Conservation (phyloP, 2,329 filamentous ascomycete genomes). For the Pseudogymnoascus sp. region DNA sequence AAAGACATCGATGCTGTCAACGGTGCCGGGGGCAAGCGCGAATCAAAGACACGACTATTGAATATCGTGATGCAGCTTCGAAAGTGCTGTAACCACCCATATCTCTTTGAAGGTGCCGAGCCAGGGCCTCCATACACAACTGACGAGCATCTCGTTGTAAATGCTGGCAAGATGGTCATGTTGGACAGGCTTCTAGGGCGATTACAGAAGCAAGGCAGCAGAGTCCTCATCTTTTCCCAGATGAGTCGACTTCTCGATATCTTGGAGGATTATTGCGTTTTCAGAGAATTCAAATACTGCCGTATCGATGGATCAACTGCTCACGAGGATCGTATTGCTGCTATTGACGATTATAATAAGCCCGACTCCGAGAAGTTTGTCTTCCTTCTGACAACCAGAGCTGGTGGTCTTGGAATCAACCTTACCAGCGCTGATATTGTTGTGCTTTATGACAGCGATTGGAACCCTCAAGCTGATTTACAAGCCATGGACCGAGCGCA, state of each 20-base stretch:
- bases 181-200: constrained; percentile 83
- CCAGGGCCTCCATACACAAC: constrained; percentile 96
- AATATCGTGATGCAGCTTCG: constrained; percentile 99
- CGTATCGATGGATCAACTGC: constrained; percentile 95
- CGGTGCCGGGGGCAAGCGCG: constrained; percentile 87
- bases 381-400: constrained; percentile 89
- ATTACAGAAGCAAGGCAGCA: constrained; percentile 77
- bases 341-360: constrained; percentile 98
- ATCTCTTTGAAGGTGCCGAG: constrained; percentile 94
- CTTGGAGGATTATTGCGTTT: constrained; percentile 95
- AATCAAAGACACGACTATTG: constrained; percentile 91
- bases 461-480: constrained; percentile 96
- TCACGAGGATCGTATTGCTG: constrained; percentile 93
- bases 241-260: constrained; percentile 98
- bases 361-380: constrained; percentile 92
- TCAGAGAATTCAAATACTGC: constrained; percentile 90
- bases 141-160: constrained; percentile 88
- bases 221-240: constrained; percentile 98
- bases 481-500: constrained; percentile 99
- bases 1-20: constrained; percentile 99
- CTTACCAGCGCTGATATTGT: constrained; percentile 93
- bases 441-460: constrained; percentile 93
- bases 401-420: constrained; percentile 94
- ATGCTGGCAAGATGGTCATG: constrained; percentile 95
- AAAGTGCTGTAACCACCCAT: constrained; percentile 98